These are phyloP conservation scores for Medicago ruthenica DNA, from an alignment of 306 rosid species.

Conservation along the genomic window DNA sequence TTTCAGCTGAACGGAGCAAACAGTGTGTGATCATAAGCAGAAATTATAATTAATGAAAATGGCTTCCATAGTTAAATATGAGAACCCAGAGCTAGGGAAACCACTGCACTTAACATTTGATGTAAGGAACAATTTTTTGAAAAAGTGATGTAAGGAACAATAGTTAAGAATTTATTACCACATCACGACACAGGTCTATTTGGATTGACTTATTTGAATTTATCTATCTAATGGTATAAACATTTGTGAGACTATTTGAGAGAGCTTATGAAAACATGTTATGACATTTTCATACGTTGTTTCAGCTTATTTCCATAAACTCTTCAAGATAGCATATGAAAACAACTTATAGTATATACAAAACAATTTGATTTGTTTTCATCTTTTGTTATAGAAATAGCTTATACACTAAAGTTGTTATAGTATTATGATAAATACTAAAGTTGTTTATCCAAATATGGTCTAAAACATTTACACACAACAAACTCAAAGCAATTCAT, in stretches of 20 bases:
- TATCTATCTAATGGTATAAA: too few relatives aligned
- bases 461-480: not conserved
- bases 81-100: not conserved
- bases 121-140: not conserved
- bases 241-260: not conserved
- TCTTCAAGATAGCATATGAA: not conserved
- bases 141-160: not conserved
- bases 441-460: too few relatives aligned
- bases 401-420: too few relatives aligned
- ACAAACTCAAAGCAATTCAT: conserved; percentile 2
- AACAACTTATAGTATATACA: too few relatives aligned
- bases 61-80: conserved; percentile 26
- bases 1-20: conserved; percentile 67
- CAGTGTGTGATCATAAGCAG: conserved; percentile 24
- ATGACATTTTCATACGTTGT: too few relatives aligned
- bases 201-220: not conserved
- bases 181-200: not conserved
- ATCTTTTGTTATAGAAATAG: too few relatives aligned
- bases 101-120: not conserved
- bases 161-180: conserved; percentile 5
- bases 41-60: not conserved
- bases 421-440: too few relatives aligned
- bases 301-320: not conserved
- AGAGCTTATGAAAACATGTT: not conserved
- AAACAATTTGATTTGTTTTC: not conserved